phyloP scores from a whole-genome alignment of 2,329 filamentous ascomycete genomes.

The Xylaria digitata region DNA sequence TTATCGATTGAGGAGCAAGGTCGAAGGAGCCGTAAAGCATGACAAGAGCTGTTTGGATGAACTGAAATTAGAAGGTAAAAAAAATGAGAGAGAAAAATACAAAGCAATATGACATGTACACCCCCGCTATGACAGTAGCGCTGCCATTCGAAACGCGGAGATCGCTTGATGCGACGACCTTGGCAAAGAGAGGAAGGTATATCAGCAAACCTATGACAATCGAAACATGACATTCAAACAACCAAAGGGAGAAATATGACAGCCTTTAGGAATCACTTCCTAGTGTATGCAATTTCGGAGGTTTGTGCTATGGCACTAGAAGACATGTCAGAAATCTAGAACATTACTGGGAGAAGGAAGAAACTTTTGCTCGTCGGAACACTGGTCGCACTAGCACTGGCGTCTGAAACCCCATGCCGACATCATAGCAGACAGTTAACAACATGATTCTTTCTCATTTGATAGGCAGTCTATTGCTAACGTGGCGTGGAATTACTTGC shows the following conservation, averaged over 20 bases:
- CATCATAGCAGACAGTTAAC: neutral
- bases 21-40: conserved; percentile 6
- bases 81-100: neutral
- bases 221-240: neutral
- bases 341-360: neutral
- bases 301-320: neutral
- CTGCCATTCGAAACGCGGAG: conserved; percentile 18
- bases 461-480: neutral
- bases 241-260: neutral
- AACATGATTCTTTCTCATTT: neutral
- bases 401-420: conserved; percentile 31
- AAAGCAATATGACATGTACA: conserved; percentile 4
- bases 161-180: conserved; percentile 32
- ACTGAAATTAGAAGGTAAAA: conserved; percentile 31
- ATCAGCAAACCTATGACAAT: conserved; percentile 10
- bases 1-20: neutral
- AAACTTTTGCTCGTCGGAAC: conserved; percentile 13
- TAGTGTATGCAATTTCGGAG: conserved; percentile 1
- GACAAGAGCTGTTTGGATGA: conserved; percentile 14
- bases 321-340: neutral
- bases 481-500: neutral
- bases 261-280: neutral
- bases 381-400: conserved; percentile 27
- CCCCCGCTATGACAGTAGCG: neutral
- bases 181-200: conserved; percentile 30